Evolutionary conservation across 805 yeast species (phyloP).

Genomic region (Candida alai): DNA sequence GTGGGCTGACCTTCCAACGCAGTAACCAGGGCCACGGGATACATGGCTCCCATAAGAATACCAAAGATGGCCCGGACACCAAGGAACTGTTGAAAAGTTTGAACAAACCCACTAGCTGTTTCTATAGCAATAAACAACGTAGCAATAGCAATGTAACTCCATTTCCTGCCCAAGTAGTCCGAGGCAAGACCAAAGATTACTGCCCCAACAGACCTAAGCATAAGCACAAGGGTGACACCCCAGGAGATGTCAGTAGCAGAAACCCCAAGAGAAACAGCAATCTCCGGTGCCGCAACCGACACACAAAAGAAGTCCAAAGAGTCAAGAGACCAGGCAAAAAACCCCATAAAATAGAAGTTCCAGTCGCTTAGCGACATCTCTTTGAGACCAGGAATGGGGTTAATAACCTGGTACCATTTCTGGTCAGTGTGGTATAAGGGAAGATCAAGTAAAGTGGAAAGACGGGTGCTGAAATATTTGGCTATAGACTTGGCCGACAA

Average conservation of each 20-base stretch:
- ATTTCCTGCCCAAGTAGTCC: constrained; percentile 59
- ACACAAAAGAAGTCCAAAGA: constrained; percentile 62
- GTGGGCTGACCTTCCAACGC: constrained; percentile 52
- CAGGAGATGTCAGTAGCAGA: constrained; percentile 53
- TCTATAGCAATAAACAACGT: constrained; percentile 47
- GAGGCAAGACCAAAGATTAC: constrained; percentile 56
- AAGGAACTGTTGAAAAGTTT: constrained; percentile 52
- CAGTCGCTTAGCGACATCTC: constrained; percentile 27
- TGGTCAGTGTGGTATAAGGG: constrained; percentile 23
- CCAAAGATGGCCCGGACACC: constrained; percentile 65
- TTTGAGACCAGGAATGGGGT: constrained; percentile 40
- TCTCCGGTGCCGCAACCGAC: constrained; percentile 44
- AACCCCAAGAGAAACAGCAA: constrained; percentile 44
- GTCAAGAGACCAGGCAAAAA: constrained; percentile 62
- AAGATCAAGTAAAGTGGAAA: constrained; percentile 17
- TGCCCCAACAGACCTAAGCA: constrained; percentile 68
- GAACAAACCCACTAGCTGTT: constrained; percentile 61
- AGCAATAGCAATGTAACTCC: constrained; percentile 50
- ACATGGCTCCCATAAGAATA: constrained; percentile 53
- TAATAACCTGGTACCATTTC: constrained; percentile 29
- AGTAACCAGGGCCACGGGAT: constrained; percentile 51
- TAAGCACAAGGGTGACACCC: constrained; percentile 65
- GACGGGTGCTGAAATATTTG: constrained; percentile 13
- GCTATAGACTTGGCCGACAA: constrained; percentile 10
- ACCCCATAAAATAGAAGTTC: constrained; percentile 52